A percentile compares a stretch with the other conserved stretches of the same genome.
phyloP scores from a whole-genome alignment of 164 flowering plant species.

The Taxillus chinensis region DNA sequence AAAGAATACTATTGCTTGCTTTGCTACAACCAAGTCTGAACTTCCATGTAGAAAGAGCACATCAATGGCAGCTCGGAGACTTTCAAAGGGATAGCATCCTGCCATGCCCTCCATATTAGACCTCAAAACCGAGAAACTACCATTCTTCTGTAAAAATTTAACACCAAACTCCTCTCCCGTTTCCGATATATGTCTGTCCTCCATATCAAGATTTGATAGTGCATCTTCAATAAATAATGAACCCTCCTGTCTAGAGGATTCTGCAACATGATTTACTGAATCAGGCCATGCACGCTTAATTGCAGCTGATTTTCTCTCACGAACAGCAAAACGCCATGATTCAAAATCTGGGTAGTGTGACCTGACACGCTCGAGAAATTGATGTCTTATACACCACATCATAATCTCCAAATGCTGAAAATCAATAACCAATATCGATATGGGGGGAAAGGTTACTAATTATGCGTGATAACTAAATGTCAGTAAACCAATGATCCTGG shows the following conservation, averaged over 20 bases:
- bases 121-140: conserved; percentile 23
- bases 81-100: conserved; percentile 84
- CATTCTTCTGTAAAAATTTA: conserved; percentile 44
- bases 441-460: neutral
- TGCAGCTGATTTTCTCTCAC: conserved; percentile 74
- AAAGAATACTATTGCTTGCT: conserved; percentile 95
- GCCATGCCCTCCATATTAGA: conserved; percentile 48
- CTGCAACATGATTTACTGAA: conserved; percentile 26
- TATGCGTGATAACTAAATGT: neutral
- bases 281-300: conserved; percentile 73
- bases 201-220: conserved; percentile 61
- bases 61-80: conserved; percentile 68
- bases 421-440: conserved; percentile 4
- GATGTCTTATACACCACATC: conserved; percentile 76
- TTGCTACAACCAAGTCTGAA: conserved; percentile 83
- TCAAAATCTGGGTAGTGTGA: conserved; percentile 34
- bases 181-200: conserved; percentile 22
- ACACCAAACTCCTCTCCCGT: conserved; percentile 33
- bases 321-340: conserved; percentile 52
- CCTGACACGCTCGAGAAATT: conserved; percentile 58
- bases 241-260: conserved; percentile 29
- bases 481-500: neutral
- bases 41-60: conserved; percentile 74
- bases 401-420: conserved; percentile 90
- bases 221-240: conserved; percentile 97